Percentiles rank a stretch among this genome's conserved stretches.
phyloP scores from a whole-genome alignment of 495 filamentous ascomycete species.

The Penicillium antarcticum region DNA sequence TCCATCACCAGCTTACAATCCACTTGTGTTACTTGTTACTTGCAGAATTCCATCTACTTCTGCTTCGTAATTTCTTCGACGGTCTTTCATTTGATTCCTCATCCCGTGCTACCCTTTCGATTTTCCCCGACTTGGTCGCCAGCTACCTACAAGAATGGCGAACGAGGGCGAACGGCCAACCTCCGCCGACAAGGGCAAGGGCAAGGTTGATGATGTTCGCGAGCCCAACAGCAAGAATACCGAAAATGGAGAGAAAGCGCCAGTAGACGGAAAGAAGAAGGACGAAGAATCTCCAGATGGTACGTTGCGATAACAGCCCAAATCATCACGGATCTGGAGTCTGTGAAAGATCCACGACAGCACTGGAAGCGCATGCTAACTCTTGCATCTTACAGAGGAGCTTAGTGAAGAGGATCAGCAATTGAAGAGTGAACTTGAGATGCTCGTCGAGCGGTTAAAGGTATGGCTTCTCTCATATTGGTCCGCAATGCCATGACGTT shows the following conservation, averaged over 20 bases:
- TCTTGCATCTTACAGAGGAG: slow-evolving; percentile 58
- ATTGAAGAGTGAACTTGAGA: slow-evolving; percentile 96
- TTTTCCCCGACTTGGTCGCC: slow-evolving; percentile 26
- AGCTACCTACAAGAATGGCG: slow-evolving; percentile 65
- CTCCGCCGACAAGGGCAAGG: slow-evolving; percentile 91
- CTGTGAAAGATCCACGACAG: background rate
- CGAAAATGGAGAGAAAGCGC: slow-evolving; percentile 65
- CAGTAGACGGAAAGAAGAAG: slow-evolving; percentile 70
- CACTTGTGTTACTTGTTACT: slow-evolving; percentile 29
- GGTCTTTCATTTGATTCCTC: background rate
- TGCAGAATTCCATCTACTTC: slow-evolving; percentile 20
- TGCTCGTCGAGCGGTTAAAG: slow-evolving; percentile 93
- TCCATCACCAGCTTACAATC: slow-evolving; percentile 43
- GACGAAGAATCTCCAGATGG: slow-evolving; percentile 61
- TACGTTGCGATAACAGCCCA: slow-evolving; percentile 24
- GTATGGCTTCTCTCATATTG: slow-evolving; percentile 45
- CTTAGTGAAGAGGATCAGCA: slow-evolving; percentile 97
- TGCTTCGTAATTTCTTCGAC: slow-evolving; percentile 8
- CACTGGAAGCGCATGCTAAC: slow-evolving; percentile 6
- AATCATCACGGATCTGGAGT: slow-evolving; percentile 8
- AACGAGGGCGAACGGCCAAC: slow-evolving; percentile 85
- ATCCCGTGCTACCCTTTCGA: slow-evolving; percentile 3
- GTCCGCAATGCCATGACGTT: slow-evolving; percentile 19
- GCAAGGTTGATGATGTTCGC: slow-evolving; percentile 69
- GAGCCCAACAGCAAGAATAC: slow-evolving; percentile 59